Base-by-base conservation (phyloP, 345 rosid genomes). In the Laguncularia racemosa region DNA sequence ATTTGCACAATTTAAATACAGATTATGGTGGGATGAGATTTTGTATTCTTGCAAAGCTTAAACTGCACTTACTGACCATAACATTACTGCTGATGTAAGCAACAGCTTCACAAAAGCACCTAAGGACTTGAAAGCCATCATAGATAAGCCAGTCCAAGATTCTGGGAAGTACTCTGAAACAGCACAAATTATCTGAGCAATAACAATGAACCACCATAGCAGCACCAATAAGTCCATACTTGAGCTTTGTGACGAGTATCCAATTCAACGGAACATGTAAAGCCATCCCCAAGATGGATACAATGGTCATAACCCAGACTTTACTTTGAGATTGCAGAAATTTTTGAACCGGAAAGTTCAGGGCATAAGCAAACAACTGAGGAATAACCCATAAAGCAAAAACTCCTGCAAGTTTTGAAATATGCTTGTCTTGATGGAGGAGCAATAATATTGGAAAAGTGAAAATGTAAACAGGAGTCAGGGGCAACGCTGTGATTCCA, bases 241-340 rank as follows among this genome's bases (percentile, higher is more conserved):
- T 65, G 61, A 76, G 59, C 56, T 59, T 59, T 16, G 69, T 20
- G 52, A 76, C 72, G 46, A 89, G 63, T 20, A 86, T 54, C 97
- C 97, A 89, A 51, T 83, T 77, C 18, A 92, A 48, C 2, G 73
- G 2, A 11, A 74, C 57, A 71, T 92, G 95, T 44, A 90, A 3
- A 19, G 72, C 75, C 52, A 92, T 56, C 8, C 76, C 80, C 53
- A 8, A 77, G 3, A 68, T 81, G 0, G 98, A 53, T 3, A 92
- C 81, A 16, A 71, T 65, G 0, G 96, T 87, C 93, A 89, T 86
- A 13, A 61, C 95, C 83, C 83, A 66, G 16, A 89, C 77, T 68
- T 83, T 92, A 84, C 97, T 89, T 67, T 92, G 98, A 7, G 98
- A 63, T 63, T 86, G 96, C 17, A 92, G 62, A 61, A 92, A 92